Evolutionary conservation across 805 yeast genomes (phyloP), one percentile per base, ranked within the genome.

Genomic region (Grigorovia jiainica): DNA sequence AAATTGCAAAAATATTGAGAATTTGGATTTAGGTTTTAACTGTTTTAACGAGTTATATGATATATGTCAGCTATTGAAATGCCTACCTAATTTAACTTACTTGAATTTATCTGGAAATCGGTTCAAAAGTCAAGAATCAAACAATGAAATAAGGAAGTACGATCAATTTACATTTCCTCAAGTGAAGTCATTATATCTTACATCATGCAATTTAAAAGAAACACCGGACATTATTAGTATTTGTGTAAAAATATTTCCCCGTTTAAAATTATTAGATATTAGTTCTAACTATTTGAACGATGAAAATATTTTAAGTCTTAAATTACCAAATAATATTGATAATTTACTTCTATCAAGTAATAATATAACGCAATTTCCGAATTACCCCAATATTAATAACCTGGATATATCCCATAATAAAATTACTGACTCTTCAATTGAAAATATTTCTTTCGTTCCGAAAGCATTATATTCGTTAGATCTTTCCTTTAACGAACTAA

Each of bases 11-110:
- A 15, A 57, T 50, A 44, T 53, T 68, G 38, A 42, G 35, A 27
- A 61, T 18, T 62, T 87, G 32, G 85, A 82, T 57, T 48, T 87
- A 38, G 71, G 86, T 10, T 73, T 62, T 54, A 82, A 85, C 54
- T 58, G 82, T 38, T 57, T 85, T 33, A 53, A 54, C 17, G 60
- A 67, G 40, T 53, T 82, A 0, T 51, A 67, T 40, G 47, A 52
- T 1, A 57, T 80, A 11, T 44, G 72, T 0, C 41, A 49, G 3
- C 43, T 37, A 2, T 13, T 35, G 2, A 21, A 25, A 9, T 19
- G 21, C 15, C 16, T 54, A 15, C 37, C 21, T 13, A 48, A 31
- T n/a, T 18, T 55, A 13, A 35, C 25, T 21, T 51, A 45, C n/a
- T 33, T 60, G 9, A 48, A 47, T 32, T 24, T 59, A 15, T 42